Percentiles rank a stretch among this genome's conserved stretches.
Conservation (phyloP, 179 eudicot species). For the Silene coronaria region DNA sequence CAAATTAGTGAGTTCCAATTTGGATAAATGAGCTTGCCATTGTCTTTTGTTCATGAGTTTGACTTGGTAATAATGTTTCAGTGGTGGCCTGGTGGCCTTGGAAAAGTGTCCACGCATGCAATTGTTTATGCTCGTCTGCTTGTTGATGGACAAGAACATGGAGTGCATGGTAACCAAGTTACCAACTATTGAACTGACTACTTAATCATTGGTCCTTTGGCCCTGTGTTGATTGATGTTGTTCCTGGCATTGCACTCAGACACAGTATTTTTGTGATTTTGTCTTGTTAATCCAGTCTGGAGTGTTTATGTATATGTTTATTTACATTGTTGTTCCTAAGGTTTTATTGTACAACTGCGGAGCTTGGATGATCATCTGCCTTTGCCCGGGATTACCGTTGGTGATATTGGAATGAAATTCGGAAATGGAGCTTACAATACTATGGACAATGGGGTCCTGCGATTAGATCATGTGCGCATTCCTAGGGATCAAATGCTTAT, state of each 20-base stretch:
- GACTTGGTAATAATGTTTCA: conserved; percentile 22
- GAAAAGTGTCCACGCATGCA: conserved; percentile 86
- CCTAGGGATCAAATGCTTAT: conserved; percentile 96
- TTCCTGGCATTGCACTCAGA: not conserved
- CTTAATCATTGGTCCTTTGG: not conserved
- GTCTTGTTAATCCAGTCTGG: not conserved
- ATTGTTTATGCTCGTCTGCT: conserved; percentile 79
- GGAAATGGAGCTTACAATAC: conserved; percentile 96
- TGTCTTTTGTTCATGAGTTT: not conserved
- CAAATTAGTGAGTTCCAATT: not conserved
- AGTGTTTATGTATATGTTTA: not conserved
- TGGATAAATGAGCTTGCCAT: not conserved
- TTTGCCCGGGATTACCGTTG: conserved; percentile 81
- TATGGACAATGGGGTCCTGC: conserved; percentile 90
- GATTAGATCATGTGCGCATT: conserved; percentile 86
- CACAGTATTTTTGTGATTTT: not conserved
- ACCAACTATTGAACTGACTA: conserved; percentile 1
- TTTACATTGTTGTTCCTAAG: conserved; percentile 26
- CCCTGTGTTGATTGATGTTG: not conserved
- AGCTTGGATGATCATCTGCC: conserved; percentile 91
- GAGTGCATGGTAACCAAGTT: conserved; percentile 60
- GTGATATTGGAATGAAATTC: conserved; percentile 95
- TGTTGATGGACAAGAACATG: conserved; percentile 67
- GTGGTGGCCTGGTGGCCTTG: conserved; percentile 99
- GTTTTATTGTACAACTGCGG: conserved; percentile 90